Evolutionary conservation across 1,139 yeast genomes (phyloP).

Genomic region (Suhomyces terraborum): DNA sequence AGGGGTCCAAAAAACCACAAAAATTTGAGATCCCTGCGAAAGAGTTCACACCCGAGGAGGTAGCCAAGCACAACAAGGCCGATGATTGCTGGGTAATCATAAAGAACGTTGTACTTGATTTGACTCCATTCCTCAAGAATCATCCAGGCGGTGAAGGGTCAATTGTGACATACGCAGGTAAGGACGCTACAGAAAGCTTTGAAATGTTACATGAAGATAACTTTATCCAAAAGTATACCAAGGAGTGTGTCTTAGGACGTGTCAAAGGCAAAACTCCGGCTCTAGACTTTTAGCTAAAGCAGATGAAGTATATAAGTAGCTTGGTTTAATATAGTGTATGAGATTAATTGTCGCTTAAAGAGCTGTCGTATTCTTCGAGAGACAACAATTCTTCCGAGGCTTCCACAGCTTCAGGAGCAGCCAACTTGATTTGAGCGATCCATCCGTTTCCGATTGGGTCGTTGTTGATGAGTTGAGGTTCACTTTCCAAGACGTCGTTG

Average conservation of each 20-base stretch:
- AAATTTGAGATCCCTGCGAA: constrained; percentile 40
- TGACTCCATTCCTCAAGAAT: constrained; percentile 71
- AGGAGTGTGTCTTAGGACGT: constrained; percentile 49
- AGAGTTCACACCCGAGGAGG: constrained; percentile 54
- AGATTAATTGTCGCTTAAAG: constrained; percentile 49
- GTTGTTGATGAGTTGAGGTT: constrained; percentile 76
- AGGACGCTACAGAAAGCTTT: constrained; percentile 86
- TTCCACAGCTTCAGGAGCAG: constrained; percentile 31
- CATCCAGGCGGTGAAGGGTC: constrained; percentile 92
- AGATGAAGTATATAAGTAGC: constrained; percentile 2
- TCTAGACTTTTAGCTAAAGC: constrained; percentile 28
- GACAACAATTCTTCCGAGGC: constrained; percentile 37
- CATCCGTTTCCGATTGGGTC: constrained; percentile 96
- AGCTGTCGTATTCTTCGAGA: constrained; percentile 64
- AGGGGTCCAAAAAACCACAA: background rate
- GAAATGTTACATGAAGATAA: constrained; percentile 60
- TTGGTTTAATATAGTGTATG: constrained; percentile 1
- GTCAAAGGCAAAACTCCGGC: constrained; percentile 48
- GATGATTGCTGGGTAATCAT: constrained; percentile 87
- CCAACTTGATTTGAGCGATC: constrained; percentile 76
- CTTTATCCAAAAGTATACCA: constrained; percentile 52
- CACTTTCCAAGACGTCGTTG: constrained; percentile 63
- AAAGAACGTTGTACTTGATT: constrained; percentile 80
- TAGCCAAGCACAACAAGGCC: constrained; percentile 60
- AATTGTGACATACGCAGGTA: constrained; percentile 78